Percentiles rank a stretch among this genome's conserved stretches.
These are phyloP conservation scores for Trametes polyzona DNA, from an alignment of 1,284 basidiomycete species.

Conservation along the genomic window DNA sequence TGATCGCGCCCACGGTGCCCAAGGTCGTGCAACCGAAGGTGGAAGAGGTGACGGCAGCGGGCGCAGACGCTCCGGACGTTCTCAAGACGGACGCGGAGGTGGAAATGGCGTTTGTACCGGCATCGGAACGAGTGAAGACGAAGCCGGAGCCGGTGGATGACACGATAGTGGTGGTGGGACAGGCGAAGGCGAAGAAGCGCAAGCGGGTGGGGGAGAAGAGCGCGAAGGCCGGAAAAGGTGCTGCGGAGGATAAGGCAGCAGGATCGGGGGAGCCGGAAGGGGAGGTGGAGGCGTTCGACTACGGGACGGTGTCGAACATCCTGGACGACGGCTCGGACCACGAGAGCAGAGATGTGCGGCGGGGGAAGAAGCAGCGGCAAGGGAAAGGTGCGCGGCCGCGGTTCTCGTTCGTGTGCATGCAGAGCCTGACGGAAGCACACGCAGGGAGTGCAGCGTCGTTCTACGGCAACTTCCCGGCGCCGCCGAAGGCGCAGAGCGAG, in stretches of 20 bases:
- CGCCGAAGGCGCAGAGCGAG: constrained; percentile 70
- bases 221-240: not conserved
- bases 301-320: constrained; percentile 73
- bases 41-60: not conserved
- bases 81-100: constrained; percentile 45
- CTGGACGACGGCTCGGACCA: constrained; percentile 67
- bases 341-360: constrained; percentile 40
- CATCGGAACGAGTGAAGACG: constrained; percentile 48
- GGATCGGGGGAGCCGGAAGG: constrained; percentile 29
- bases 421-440: not conserved
- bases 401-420: not conserved
- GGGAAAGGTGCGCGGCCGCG: constrained; percentile 45
- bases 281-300: constrained; percentile 72
- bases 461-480: constrained; percentile 66
- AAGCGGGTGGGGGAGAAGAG: constrained; percentile 45
- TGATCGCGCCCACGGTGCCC: constrained; percentile 53
- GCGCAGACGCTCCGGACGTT: constrained; percentile 9
- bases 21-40: constrained; percentile 32
- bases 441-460: constrained; percentile 12
- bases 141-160: constrained; percentile 49
- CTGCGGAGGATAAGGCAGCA: not conserved
- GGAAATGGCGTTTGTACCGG: constrained; percentile 75
- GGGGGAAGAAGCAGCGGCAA: constrained; percentile 52
- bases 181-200: constrained; percentile 60
- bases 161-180: constrained; percentile 73